Percentiles rank a stretch among this genome's conserved stretches.
These are phyloP conservation scores for Cyclanthera cordifolia DNA, from an alignment of 306 rosid species.

Conservation along the genomic window DNA sequence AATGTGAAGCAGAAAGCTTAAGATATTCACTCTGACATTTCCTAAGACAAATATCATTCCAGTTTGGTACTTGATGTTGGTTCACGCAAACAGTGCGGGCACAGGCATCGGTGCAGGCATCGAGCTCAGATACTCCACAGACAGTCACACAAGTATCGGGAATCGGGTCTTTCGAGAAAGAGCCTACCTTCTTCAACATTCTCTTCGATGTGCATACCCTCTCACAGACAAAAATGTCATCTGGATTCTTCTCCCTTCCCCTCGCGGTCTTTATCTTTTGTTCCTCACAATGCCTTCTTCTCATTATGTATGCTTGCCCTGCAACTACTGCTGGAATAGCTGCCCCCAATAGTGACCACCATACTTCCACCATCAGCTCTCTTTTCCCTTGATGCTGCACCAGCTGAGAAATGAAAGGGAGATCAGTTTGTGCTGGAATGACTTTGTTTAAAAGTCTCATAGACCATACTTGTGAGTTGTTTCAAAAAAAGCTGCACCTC, in stretches of 20 bases:
- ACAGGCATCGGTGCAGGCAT: constrained; percentile 90
- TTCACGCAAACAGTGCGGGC: constrained; percentile 86
- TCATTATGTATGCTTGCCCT: constrained; percentile 62
- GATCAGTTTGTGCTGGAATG: too few species aligned
- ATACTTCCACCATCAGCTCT: constrained; percentile 58
- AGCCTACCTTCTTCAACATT: constrained; percentile 79
- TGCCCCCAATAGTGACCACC: constrained; percentile 88
- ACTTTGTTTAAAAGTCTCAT: background rate
- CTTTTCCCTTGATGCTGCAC: constrained; percentile 8
- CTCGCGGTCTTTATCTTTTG: constrained; percentile 50
- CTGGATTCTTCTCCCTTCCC: constrained; percentile 85
- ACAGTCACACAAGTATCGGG: constrained; percentile 94
- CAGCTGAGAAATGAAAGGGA: background rate
- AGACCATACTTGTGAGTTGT: background rate
- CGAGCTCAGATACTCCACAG: constrained; percentile 83
- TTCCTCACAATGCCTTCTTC: constrained; percentile 57
- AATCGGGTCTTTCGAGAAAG: constrained; percentile 90
- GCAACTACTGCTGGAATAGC: constrained; percentile 74
- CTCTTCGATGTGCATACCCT: constrained; percentile 89
- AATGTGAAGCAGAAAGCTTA: constrained; percentile 52
- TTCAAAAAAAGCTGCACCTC: background rate
- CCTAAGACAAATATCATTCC: constrained; percentile 80
- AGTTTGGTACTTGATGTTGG: constrained; percentile 88
- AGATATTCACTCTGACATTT: constrained; percentile 96
- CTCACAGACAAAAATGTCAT: constrained; percentile 82